A percentile compares a stretch with the other conserved stretches of the same genome.
Evolutionary conservation across 2,329 filamentous ascomycete genomes (phyloP).

Genomic region (Aspergillus eucalypticola): DNA sequence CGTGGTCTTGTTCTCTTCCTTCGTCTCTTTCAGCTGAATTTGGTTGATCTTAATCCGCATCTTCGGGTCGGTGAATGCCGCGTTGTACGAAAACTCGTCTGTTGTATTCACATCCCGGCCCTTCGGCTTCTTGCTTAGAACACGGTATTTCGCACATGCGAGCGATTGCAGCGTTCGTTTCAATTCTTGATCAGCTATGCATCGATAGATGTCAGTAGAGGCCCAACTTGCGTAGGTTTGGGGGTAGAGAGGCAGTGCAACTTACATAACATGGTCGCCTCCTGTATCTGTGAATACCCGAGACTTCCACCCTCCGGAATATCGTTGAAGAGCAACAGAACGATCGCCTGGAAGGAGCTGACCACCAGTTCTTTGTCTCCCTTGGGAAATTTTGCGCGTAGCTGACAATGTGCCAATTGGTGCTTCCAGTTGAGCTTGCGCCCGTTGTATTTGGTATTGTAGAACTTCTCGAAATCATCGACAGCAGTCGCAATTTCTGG

Average conservation of each 20-base stretch:
- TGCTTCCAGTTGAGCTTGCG: conserved; percentile 90
- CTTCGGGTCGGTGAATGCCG: conserved; percentile 73
- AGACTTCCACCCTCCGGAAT: conserved; percentile 64
- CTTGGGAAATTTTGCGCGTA: conserved; percentile 77
- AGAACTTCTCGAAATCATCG: conserved; percentile 79
- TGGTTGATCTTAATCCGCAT: conserved; percentile 98
- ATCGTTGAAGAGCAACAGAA: conserved; percentile 86
- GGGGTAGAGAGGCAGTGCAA: conserved; percentile 12
- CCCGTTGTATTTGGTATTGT: conserved; percentile 86
- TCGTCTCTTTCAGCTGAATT: conserved; percentile 94
- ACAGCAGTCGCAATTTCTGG: conserved; percentile 73
- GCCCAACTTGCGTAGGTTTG: not conserved
- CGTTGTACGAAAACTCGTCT: conserved; percentile 85
- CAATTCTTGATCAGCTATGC: conserved; percentile 69
- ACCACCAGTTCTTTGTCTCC: conserved; percentile 86
- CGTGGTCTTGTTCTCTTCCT: conserved; percentile 90
- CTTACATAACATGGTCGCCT: conserved; percentile 70
- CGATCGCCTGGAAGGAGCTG: conserved; percentile 87
- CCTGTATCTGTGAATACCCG: conserved; percentile 72
- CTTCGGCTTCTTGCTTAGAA: conserved; percentile 82
- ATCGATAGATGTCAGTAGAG: conserved; percentile 29
- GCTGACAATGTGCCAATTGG: conserved; percentile 82
- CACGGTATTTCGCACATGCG: conserved; percentile 83
- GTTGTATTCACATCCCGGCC: conserved; percentile 74
- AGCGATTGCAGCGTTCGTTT: conserved; percentile 91